A percentile compares a stretch with the other conserved stretches of the same genome.
Evolutionary conservation across 2,329 filamentous ascomycete genomes (phyloP).

Genomic region (Fusarium solani-melongenae): DNA sequence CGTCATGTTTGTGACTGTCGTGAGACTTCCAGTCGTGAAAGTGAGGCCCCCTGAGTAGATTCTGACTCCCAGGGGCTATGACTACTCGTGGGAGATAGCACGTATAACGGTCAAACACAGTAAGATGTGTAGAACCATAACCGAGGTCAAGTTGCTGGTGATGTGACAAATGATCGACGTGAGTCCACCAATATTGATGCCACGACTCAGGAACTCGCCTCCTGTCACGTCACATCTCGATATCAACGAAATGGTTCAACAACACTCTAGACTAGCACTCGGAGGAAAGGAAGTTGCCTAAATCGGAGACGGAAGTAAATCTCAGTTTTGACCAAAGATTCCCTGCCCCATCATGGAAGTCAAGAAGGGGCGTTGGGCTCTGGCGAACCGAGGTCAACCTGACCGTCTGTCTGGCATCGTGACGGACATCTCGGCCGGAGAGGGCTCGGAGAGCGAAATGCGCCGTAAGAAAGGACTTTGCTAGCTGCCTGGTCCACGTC

Average conservation of each 20-base stretch:
- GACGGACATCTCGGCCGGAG: constrained; percentile 11
- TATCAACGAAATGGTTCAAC: constrained; percentile 1
- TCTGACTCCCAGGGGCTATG: not conserved
- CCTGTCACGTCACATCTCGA: constrained; percentile 19
- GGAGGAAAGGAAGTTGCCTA: constrained; percentile 38
- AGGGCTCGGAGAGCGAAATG: constrained; percentile 12
- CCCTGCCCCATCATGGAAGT: constrained; percentile 5
- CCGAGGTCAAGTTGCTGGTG: constrained; percentile 29
- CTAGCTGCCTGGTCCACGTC: constrained; percentile 7
- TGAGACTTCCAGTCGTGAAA: not conserved
- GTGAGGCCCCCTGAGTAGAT: not conserved
- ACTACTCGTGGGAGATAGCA: not conserved
- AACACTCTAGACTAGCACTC: constrained; percentile 10
- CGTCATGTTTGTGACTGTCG: not conserved
- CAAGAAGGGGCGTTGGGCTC: not conserved
- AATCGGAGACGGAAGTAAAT: constrained; percentile 16
- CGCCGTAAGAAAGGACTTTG: not conserved
- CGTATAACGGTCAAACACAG: not conserved
- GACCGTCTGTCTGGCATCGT: constrained; percentile 6
- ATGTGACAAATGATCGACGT: constrained; percentile 4
- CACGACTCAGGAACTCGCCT: constrained; percentile 6
- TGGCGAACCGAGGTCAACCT: constrained; percentile 36
- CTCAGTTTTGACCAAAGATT: not conserved
- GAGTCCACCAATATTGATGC: constrained; percentile 5
- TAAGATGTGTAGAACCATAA: not conserved